Conservation (phyloP, 768 basidiomycete species). For the Cytidiella melzeri region DNA sequence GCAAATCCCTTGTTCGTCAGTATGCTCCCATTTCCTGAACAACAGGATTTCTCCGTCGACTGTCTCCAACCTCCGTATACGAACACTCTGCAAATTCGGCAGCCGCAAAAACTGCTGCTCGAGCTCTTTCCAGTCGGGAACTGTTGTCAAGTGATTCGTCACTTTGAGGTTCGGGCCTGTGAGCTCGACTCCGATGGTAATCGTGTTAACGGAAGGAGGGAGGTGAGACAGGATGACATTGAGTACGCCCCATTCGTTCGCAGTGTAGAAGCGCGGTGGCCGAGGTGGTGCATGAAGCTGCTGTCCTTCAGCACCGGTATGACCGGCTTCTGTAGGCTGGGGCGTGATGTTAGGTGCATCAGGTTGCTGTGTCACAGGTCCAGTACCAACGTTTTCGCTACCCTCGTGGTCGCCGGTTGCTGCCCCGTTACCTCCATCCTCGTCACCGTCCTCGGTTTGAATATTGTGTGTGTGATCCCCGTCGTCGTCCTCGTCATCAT, state of each 20-base stretch:
- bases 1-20: not conserved
- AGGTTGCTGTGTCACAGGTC: too few species aligned
- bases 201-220: not conserved
- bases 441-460: not conserved
- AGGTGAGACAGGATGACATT: slow-evolving; percentile 1
- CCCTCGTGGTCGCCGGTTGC: not conserved
- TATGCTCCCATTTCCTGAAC: not conserved
- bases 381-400: not conserved
- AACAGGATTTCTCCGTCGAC: not conserved
- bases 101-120: not conserved
- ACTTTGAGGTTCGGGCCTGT: not conserved
- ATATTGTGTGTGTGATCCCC: not conserved
- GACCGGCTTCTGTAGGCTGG: not conserved
- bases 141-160: not conserved
- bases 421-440: not conserved
- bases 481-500: not conserved
- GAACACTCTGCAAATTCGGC: not conserved
- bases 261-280: not conserved
- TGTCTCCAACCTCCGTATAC: not conserved
- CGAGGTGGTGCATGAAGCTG: not conserved
- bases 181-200: slow-evolving; percentile 2
- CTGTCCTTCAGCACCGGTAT: not conserved
- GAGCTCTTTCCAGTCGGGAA: not conserved
- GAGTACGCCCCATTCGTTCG: slow-evolving; percentile 3
- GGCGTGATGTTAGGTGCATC: not conserved